Conservation (phyloP, 306 rosid species). For the Sophora flavescens region DNA sequence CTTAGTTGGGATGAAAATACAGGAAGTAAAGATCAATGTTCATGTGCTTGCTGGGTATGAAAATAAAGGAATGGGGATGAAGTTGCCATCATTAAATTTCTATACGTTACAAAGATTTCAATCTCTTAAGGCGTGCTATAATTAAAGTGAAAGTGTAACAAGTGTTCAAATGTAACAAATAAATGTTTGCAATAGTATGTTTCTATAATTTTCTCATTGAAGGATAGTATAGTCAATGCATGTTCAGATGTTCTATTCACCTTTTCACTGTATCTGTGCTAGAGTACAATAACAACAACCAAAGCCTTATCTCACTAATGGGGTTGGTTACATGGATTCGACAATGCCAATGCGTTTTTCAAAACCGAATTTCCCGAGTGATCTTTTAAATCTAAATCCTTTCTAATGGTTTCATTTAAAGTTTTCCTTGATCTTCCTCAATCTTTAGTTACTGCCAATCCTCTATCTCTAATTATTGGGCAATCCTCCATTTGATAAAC, state of each 20-base stretch:
- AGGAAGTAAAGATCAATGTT: background rate
- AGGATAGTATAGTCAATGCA: too few species aligned
- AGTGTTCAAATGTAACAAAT: background rate
- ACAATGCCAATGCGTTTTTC: background rate
- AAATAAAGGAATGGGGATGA: background rate
- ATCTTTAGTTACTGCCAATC: too few species aligned
- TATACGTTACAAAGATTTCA: background rate
- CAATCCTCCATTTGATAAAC: too few species aligned
- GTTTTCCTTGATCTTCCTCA: too few species aligned
- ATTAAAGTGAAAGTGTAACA: background rate
- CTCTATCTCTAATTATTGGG: too few species aligned
- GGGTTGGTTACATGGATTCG: background rate
- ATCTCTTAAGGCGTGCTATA: conserved; percentile 2
- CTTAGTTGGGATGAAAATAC: conserved; percentile 2
- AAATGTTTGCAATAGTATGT: background rate
- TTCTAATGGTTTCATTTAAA: too few species aligned
- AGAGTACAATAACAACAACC: too few species aligned
- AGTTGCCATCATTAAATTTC: background rate
- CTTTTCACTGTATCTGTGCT: background rate
- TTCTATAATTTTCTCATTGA: background rate
- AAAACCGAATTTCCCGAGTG: too few species aligned
- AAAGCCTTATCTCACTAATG: background rate
- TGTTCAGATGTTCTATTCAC: too few species aligned
- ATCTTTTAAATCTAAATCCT: too few species aligned
- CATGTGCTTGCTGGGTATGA: conserved; percentile 15